These are phyloP conservation scores for Diaporthe amygdali DNA, from an alignment of 2,329 filamentous ascomycete genomes.

Conservation along the genomic window DNA sequence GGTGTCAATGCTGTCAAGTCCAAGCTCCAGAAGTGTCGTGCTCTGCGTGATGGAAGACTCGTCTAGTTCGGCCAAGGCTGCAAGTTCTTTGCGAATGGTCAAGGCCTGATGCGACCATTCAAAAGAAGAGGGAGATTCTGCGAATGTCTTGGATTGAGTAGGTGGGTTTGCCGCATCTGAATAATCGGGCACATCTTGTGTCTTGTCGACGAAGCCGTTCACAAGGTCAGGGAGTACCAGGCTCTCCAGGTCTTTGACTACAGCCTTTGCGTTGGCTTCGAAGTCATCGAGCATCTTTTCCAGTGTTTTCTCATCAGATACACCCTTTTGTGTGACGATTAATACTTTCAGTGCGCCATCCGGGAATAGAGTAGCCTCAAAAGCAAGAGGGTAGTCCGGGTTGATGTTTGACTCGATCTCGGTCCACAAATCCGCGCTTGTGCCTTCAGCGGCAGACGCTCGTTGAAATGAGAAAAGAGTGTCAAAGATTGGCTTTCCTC, in stretches of 20 bases:
- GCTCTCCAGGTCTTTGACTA: slow-evolving; percentile 28
- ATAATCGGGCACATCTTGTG: background rate
- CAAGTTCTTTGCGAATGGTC: slow-evolving; percentile 65
- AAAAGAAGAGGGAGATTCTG: slow-evolving; percentile 42
- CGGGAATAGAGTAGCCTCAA: slow-evolving; percentile 68
- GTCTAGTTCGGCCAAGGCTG: slow-evolving; percentile 61
- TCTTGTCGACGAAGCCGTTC: background rate
- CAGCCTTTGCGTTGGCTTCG: slow-evolving; percentile 33
- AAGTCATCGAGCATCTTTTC: slow-evolving; percentile 46
- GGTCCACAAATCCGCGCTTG: slow-evolving; percentile 55
- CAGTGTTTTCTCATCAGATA: slow-evolving; percentile 39
- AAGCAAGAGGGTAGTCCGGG: slow-evolving; percentile 77
- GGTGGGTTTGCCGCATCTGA: background rate
- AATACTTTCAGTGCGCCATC: slow-evolving; percentile 58
- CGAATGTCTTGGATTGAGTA: background rate
- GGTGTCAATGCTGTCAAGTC: slow-evolving; percentile 89
- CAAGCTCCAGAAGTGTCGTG: slow-evolving; percentile 78
- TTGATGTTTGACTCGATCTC: slow-evolving; percentile 50
- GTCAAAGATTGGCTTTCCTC: slow-evolving; percentile 72
- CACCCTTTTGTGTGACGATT: slow-evolving; percentile 60
- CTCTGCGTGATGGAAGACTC: slow-evolving; percentile 56
- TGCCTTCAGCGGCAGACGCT: slow-evolving; percentile 37
- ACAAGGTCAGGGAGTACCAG: slow-evolving; percentile 8
- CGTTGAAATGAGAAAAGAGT: slow-evolving; percentile 83
- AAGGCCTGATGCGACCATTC: slow-evolving; percentile 62